Base-by-base conservation (phyloP, 495 filamentous ascomycete genomes). In the Jackrogersella minutella region DNA sequence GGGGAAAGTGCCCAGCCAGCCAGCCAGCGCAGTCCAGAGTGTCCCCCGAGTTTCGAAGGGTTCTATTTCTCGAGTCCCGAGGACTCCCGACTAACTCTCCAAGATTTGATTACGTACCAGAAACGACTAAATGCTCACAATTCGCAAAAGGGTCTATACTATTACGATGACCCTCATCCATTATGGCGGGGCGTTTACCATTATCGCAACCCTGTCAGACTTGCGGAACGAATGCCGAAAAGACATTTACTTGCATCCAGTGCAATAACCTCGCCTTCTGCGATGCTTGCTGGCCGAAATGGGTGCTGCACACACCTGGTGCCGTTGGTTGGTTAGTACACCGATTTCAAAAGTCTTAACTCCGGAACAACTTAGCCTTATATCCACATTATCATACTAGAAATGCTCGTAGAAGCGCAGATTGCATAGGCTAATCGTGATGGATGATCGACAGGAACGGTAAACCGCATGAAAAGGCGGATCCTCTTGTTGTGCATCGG, bases 241-340 rank as follows among this genome's bases (percentile, higher is more conserved):
- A 49, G 49, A 71, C 62, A 0, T 76, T 64, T 60, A 75, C 74
- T 26, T 76, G 73, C 68, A 72, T 75, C 11, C 74, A 76, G 40
- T 76, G 74, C 34, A 76, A 76, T 58, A 76, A 76, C 83, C 47
- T 87, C 76, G 30, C 69, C 13, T 79, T 76, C 51, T 79, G 77
- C 62, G 75, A 77, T 3, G 53, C 40, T 1, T 79, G 77, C 62
- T 66, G 79, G 79, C 41, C 71, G 40, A 62, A 78, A 76, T 71
- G 73, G 66, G 46, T 77, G 58, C 24, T 76, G 13, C 77, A 79
- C 56, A 62, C 65, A 4, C 74, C 73, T 8, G 71, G 74, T 7
- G 73, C 74, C 3, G 66, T 72, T 22, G 77, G 75, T 33, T 71
- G 64, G 70, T 60, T 58, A 74, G 71, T 74, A 73, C 14, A 65